Base-by-base conservation (phyloP, 2,329 filamentous ascomycete species). In the Fusarium nematophilum region DNA sequence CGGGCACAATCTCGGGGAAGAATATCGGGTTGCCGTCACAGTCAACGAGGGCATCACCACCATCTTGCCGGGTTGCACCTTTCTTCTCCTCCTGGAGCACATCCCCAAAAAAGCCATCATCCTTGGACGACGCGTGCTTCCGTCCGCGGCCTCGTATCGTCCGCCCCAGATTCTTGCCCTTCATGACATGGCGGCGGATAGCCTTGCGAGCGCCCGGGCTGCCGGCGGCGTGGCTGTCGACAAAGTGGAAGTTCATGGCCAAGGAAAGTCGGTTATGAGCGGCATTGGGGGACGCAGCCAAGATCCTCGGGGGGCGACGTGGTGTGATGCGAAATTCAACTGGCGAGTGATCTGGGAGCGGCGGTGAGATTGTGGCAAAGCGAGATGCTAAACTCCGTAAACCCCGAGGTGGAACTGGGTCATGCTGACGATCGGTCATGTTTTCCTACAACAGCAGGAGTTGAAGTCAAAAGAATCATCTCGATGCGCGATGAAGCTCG, bases 111-210 rank as follows among this genome's bases (percentile, higher is more conserved):
- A 27, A 38, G 8, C 21, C 9, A 7, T 17, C 18, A 3, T 39
- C 9, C 13, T 36, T 21, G 6, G 23, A 11, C 15, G 37, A 27
- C 13, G 61, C 64, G 39, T 67, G 53, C 38, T 51, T 66, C 27
- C 56, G 56, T 2, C 63, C 64, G 13, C 64, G 61, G 1, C 59
- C 59, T 15, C 51, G 42, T 18, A 67, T 62, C 23, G 26, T 66
- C 7, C 52, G 64, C 2, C 64, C 64, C 14, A 57, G 23, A 31
- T 67, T 67, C 39, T 57, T 66, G 18, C 63, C 63, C 44, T 65
- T 66, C 63, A 67, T 67, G 6, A 67, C 64, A 64, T 66, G 63
- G 13, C 64, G 54, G 14, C 64, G 64, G 36, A 67, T 67, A 1
- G 52, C 51, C 34, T 49, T 56, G 4, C 63, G 57, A 3, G 55